These are phyloP conservation scores for Penicillium sp. DNA, from an alignment of 2,329 filamentous ascomycete species.

Conservation along the genomic window DNA sequence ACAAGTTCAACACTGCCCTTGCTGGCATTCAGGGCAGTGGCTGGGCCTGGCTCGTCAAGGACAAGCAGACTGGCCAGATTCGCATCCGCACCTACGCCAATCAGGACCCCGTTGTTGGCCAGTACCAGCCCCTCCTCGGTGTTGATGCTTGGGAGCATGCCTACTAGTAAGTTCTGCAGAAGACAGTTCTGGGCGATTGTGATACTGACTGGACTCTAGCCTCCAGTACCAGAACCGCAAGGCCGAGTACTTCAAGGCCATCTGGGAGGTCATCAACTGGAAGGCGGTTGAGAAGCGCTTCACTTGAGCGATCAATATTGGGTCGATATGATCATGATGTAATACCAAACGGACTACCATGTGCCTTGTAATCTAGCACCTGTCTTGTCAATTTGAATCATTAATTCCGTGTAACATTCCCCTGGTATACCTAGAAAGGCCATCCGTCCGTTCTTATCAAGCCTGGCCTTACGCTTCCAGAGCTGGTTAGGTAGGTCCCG, in stretches of 20 bases:
- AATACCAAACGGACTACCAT: constrained; percentile 3
- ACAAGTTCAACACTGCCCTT: constrained; percentile 58
- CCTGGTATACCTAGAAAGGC: no score
- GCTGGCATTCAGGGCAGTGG: constrained; percentile 61
- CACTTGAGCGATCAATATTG: constrained; percentile 34
- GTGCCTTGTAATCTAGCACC: constrained; percentile 17
- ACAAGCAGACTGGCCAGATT: constrained; percentile 54
- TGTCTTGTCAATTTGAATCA: constrained; percentile 6
- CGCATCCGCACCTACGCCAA: constrained; percentile 65
- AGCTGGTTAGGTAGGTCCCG: no score
- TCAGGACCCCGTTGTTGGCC: constrained; percentile 82
- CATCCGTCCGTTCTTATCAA: background rate
- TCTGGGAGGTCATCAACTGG: constrained; percentile 97
- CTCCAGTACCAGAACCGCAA: constrained; percentile 96
- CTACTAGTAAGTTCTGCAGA: constrained; percentile 59
- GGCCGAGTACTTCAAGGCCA: constrained; percentile 87
- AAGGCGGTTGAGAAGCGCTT: constrained; percentile 78
- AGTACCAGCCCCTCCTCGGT: constrained; percentile 74
- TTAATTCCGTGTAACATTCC: background rate
- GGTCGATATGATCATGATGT: constrained; percentile 4
- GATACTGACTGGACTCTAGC: constrained; percentile 34
- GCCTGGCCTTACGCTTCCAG: no score
- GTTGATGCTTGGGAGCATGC: constrained; percentile 97
- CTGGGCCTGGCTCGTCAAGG: constrained; percentile 60
- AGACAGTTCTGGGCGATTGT: background rate